Percentiles rank a stretch among this genome's conserved stretches.
Conservation (phyloP, 345 rosid species). For the Murraya koenigii region DNA sequence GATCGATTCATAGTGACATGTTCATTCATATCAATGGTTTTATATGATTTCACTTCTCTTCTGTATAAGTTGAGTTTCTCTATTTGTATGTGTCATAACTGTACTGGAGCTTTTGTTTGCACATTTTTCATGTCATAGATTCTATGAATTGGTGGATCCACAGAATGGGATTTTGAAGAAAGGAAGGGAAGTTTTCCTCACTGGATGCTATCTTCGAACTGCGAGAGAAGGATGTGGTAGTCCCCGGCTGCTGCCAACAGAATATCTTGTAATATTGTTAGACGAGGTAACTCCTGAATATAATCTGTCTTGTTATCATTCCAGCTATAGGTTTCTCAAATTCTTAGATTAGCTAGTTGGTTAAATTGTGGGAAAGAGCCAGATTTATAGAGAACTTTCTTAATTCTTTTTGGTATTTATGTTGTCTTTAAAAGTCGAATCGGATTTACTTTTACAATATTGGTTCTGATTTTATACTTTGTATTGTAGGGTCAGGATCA, state of each 20-base stretch:
- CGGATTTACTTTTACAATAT: constrained; percentile 1
- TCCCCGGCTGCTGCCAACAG: constrained; percentile 89
- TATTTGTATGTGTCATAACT: neutral
- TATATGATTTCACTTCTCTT: neutral
- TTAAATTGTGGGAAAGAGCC: neutral
- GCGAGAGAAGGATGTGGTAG: constrained; percentile 84
- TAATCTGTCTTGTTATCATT: neutral
- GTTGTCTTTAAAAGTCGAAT: neutral
- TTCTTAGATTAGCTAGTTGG: neutral
- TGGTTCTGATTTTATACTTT: constrained; percentile 19
- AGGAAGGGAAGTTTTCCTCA: constrained; percentile 85
- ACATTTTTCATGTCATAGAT: constrained; percentile 36
- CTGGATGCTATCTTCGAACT: constrained; percentile 90
- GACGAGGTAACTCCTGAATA: constrained; percentile 60
- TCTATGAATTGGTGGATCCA: constrained; percentile 79
- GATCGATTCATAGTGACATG: neutral
- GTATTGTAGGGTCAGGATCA: constrained; percentile 74
- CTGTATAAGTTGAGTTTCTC: neutral
- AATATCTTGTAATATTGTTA: constrained; percentile 80
- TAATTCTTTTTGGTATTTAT: neutral
- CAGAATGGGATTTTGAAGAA: constrained; percentile 69
- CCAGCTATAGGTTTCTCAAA: neutral
- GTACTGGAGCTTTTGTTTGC: neutral
- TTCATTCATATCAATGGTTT: neutral
- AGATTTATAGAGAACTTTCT: neutral